phyloP scores from a whole-genome alignment of 2,329 filamentous ascomycete genomes.

The Lachnellula subtilissima region DNA sequence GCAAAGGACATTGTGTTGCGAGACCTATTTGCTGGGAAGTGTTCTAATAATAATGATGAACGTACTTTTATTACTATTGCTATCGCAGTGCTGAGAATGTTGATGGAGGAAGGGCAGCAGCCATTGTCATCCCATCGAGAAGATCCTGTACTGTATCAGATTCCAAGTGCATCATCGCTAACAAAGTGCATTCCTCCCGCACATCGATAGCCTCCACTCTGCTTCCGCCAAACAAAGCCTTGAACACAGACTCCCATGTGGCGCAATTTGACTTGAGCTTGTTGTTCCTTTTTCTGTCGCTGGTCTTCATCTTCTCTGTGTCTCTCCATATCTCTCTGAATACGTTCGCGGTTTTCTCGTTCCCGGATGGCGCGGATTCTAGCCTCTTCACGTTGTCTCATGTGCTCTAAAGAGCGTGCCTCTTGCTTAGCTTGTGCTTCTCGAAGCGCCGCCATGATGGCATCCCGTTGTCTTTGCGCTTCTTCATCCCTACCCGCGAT shows the following conservation, averaged over 20 bases:
- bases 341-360: constrained; percentile 26
- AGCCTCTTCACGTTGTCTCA: constrained; percentile 24
- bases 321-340: constrained; percentile 32
- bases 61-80: no score
- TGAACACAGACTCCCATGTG: constrained; percentile 49
- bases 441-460: constrained; percentile 19
- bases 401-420: constrained; percentile 13
- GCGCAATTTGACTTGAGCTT: constrained; percentile 44
- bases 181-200: constrained; percentile 56
- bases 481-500: constrained; percentile 21
- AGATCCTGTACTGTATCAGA: no score
- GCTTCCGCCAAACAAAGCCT: constrained; percentile 60
- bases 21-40: no score
- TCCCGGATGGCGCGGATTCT: constrained; percentile 27
- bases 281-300: constrained; percentile 35
- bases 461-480: neutral
- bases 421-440: constrained; percentile 11
- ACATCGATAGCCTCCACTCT: constrained; percentile 56
- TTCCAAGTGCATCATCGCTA: constrained; percentile 26
- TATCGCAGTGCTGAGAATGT: no score
- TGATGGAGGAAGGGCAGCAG: no score
- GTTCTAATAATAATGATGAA: no score
- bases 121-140: no score
- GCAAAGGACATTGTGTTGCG: no score
- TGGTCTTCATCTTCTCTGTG: constrained; percentile 37